Base-by-base conservation (phyloP, 2,329 filamentous ascomycete genomes). In the Ophiosphaerella narmari region DNA sequence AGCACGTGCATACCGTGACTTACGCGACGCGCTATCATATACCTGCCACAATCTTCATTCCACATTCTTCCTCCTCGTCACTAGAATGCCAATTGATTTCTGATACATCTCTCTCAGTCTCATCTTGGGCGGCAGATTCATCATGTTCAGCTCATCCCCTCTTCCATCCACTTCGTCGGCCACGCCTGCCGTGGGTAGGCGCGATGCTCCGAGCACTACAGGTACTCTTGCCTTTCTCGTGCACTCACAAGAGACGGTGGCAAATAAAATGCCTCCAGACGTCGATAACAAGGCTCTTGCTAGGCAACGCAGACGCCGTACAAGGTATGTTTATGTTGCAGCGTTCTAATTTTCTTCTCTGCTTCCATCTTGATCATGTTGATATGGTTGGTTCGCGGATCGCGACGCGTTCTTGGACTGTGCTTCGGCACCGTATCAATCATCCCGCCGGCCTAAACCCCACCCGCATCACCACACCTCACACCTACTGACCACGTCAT, bases 241-340 rank as follows among this genome's bases (percentile, higher is more conserved):
- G 36, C 82, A 85, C 66, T 84, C 82, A 13, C 78, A 82, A 48
- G 77, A 80, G 54, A 83, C 81, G 13, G 68, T 85, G 43, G 79
- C 78, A 13, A 77, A 82, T 59, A 81, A 81, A 36, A 74, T 83
- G 26, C 80, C 81, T 40, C 81, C 82, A 23, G 78, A 80, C 50
- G 77, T 84, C 39, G 82, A 86, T 65, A 83, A 85, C 65, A 84
- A 83, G 59, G 74, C 81, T 52, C 74, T 84, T 44, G 81, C 79
- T 39, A 80, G 84, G 40, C 84, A 86, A 66, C 86, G 83, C 67
- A 78, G 84, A 39, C 78, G 82, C 60, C 78, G 84, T 50, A 86
- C 84, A 31, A 86, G 83, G 84, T 85, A 77, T 48, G 73, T 68
- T 50, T 24, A 45, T 44, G 40, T 52, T 46, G 42, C 12, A 49